phyloP scores from a whole-genome alignment of 1,284 basidiomycete species.

The Trichosporon coremiiforme region DNA sequence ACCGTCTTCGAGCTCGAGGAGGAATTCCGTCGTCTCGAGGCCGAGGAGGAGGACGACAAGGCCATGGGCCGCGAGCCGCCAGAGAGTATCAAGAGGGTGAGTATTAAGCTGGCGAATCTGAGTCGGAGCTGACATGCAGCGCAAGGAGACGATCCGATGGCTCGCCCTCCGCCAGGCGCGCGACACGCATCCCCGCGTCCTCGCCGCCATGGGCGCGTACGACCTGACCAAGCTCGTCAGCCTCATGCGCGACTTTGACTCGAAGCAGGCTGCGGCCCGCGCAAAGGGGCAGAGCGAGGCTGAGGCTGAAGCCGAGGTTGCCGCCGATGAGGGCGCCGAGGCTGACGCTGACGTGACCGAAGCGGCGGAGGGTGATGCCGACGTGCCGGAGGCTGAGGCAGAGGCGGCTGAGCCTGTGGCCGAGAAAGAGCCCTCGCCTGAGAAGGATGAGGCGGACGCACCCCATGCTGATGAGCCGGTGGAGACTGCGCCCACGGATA shows the following conservation, averaged over 20 bases:
- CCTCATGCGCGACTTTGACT: slow-evolving; percentile 29
- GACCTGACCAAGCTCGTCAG: slow-evolving; percentile 40
- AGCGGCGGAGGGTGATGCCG: background rate
- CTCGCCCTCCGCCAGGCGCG: slow-evolving; percentile 45
- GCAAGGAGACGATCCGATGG: slow-evolving; percentile 45
- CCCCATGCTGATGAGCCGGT: background rate
- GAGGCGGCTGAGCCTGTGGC: background rate
- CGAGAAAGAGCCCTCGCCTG: background rate
- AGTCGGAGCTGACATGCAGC: slow-evolving; percentile 19
- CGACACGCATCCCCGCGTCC: slow-evolving; percentile 39
- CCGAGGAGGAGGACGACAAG: slow-evolving; percentile 47
- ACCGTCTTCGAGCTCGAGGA: slow-evolving; percentile 37
- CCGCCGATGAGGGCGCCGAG: slow-evolving; percentile 15
- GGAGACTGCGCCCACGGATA: background rate
- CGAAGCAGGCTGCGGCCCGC: slow-evolving; percentile 33
- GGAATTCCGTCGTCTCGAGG: slow-evolving; percentile 39
- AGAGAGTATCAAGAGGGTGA: slow-evolving; percentile 39
- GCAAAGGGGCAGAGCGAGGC: slow-evolving; percentile 22
- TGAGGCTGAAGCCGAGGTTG: slow-evolving; percentile 24
- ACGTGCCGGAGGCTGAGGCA: slow-evolving; percentile 14
- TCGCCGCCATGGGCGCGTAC: slow-evolving; percentile 34
- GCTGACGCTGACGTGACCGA: background rate
- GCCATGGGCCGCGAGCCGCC: slow-evolving; percentile 44
- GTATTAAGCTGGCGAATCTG: background rate
- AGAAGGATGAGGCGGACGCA: background rate